These are phyloP conservation scores for Leishmania lainsoni DNA, from an alignment of 208 protist genomes.

Conservation along the genomic window DNA sequence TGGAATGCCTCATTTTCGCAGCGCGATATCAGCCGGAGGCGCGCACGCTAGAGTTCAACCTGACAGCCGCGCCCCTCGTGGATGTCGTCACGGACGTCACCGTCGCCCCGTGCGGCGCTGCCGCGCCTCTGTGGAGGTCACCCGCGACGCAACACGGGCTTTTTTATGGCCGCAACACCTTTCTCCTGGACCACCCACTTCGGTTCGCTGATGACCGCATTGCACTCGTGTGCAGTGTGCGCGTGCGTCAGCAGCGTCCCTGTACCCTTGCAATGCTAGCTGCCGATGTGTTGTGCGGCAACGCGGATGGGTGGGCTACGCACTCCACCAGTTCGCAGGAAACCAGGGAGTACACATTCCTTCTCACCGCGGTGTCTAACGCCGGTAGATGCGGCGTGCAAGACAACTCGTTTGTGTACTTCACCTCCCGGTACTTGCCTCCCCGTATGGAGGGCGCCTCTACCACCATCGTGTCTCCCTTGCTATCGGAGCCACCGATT, in stretches of 20 bases:
- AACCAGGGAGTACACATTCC: neutral
- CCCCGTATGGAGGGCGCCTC: neutral
- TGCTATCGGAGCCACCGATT: neutral
- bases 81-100: constrained; percentile 16
- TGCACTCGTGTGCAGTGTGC: constrained; percentile 14
- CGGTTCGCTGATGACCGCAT: constrained; percentile 1
- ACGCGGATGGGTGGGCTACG: neutral
- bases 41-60: constrained; percentile 24
- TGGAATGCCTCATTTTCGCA: neutral
- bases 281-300: neutral
- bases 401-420: constrained; percentile 5
- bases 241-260: constrained; percentile 10
- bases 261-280: constrained; percentile 1
- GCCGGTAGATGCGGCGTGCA: neutral
- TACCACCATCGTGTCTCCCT: neutral
- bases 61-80: constrained; percentile 22
- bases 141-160: constrained; percentile 7
- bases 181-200: constrained; percentile 23
- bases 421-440: neutral
- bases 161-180: constrained; percentile 35
- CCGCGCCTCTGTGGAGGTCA: neutral
- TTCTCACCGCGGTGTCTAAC: constrained; percentile 6
- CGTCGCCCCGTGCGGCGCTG: constrained; percentile 2
- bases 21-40: constrained; percentile 21
- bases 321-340: neutral